Evolutionary conservation across 1,284 basidiomycete species (phyloP), one percentile per base, ranked within the genome.

Genomic region (Moesziomyces antarcticus): DNA sequence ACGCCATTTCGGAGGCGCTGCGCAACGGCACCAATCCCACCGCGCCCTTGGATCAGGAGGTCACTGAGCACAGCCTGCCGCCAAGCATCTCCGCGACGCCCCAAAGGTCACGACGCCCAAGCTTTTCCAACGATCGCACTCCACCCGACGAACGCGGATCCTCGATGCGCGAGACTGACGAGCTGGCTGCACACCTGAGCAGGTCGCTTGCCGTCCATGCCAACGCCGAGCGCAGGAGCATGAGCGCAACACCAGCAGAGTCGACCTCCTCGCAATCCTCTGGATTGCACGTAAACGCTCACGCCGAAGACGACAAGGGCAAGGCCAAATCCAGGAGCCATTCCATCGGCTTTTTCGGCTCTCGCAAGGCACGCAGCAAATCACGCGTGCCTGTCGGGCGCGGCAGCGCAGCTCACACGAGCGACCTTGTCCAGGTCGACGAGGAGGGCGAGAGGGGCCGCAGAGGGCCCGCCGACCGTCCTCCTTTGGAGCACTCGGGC

Each of bases 281-380:
- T 27, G 43, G 33, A 16, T 27, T 21, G n/a, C 61, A 53, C 25
- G 37, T 42, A 0, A 35, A 51, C 16, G 40, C 44, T 16, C 59
- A 42, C 13, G 41, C 22, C 14, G 70, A 73, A 18, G 70, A 67
- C 1, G 60, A 64, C 49, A 62, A 46, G 46, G 66, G 58, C 9
- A 74, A 74, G 45, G 56, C 27, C 35, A 74, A 74, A n/a, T 58
- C 55, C 0, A 51, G 73, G 14, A 75, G 73, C 48, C 56, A 63
- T 16, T 69, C 65, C 33, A 66, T 75, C 27, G 73, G 73, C 7
- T 75, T 75, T 54, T 75, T 75, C 35, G 67, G 59, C 13, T 56
- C 62, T 6, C 56, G 68, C 18, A 75, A 75, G 43, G 62, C 73
- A 13, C 52, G 68, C 13, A 71, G 67, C 60, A 75, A 75, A 48